These are phyloP conservation scores for Penicillium capsulatum DNA, from an alignment of 2,329 filamentous ascomycete species.

Conservation along the genomic window DNA sequence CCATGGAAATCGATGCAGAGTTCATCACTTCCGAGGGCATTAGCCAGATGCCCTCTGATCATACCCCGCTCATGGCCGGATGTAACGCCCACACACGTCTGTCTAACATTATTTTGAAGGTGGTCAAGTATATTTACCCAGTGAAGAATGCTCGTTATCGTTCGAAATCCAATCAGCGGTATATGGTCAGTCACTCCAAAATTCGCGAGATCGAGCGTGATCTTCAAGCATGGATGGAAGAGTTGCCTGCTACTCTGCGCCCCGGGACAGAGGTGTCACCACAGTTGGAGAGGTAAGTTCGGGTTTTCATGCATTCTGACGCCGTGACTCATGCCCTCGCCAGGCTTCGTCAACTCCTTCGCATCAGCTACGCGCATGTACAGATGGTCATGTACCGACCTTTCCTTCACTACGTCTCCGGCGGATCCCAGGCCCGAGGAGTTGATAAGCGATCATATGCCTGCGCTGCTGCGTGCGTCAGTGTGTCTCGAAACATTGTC, in stretches of 20 bases:
- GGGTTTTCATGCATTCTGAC: background rate
- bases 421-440: constrained; percentile 46
- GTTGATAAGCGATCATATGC: constrained; percentile 61
- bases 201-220: constrained; percentile 63
- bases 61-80: constrained; percentile 55
- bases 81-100: constrained; percentile 59
- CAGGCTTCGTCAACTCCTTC: constrained; percentile 54
- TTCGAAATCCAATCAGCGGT: constrained; percentile 50
- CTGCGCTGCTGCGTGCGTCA: constrained; percentile 62
- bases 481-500: constrained; percentile 62
- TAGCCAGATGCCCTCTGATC: constrained; percentile 52
- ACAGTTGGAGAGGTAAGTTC: constrained; percentile 67
- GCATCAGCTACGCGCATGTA: constrained; percentile 61
- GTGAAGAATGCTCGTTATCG: constrained; percentile 50
- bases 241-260: constrained; percentile 69
- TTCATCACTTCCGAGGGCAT: constrained; percentile 46
- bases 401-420: constrained; percentile 61
- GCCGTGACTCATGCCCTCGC: constrained; percentile 1
- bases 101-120: constrained; percentile 56
- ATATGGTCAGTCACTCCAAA: constrained; percentile 60
- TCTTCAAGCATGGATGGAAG: constrained; percentile 60
- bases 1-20: constrained; percentile 45
- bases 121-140: constrained; percentile 61
- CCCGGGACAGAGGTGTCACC: constrained; percentile 72
- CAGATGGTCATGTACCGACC: constrained; percentile 63